Evolutionary conservation across 179 eudicot species (phyloP).

Genomic region (Corrigiola litoralis): DNA sequence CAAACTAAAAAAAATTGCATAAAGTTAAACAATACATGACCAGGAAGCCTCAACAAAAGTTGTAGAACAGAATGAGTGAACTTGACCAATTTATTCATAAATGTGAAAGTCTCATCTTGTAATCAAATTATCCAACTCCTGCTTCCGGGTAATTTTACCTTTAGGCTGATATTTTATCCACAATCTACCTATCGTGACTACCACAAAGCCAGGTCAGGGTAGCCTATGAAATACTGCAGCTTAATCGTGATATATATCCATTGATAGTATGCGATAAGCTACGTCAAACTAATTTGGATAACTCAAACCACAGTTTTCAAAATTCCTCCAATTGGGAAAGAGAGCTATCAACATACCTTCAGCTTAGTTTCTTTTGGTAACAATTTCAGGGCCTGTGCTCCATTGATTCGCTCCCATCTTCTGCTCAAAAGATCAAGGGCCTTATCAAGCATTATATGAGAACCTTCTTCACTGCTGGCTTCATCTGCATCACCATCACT

Average conservation of each 20-base stretch:
- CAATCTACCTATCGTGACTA: no score
- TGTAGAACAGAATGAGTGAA: not conserved
- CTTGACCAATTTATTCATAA: not conserved
- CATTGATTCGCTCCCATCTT: constrained; percentile 96
- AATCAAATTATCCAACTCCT: not conserved
- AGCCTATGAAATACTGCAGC: not conserved
- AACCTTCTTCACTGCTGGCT: constrained; percentile 49
- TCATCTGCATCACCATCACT: constrained; percentile 89
- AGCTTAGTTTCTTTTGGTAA: constrained; percentile 89
- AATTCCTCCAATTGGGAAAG: not conserved
- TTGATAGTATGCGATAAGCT: not conserved
- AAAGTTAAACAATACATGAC: not conserved
- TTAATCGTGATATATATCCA: not conserved
- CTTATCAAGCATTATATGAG: constrained; percentile 87
- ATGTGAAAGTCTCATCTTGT: not conserved
- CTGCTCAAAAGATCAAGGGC: constrained; percentile 84
- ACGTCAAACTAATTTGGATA: no score
- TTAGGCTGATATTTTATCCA: not conserved
- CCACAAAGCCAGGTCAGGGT: not conserved
- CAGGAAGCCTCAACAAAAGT: not conserved
- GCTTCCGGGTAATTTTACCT: not conserved
- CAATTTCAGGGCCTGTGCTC: constrained; percentile 89
- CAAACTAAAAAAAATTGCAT: not conserved
- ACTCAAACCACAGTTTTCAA: no score
- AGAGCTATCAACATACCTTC: constrained; percentile 47